Base-by-base conservation (phyloP, 2,329 filamentous ascomycete species). In the Aureobasidium sp. region DNA sequence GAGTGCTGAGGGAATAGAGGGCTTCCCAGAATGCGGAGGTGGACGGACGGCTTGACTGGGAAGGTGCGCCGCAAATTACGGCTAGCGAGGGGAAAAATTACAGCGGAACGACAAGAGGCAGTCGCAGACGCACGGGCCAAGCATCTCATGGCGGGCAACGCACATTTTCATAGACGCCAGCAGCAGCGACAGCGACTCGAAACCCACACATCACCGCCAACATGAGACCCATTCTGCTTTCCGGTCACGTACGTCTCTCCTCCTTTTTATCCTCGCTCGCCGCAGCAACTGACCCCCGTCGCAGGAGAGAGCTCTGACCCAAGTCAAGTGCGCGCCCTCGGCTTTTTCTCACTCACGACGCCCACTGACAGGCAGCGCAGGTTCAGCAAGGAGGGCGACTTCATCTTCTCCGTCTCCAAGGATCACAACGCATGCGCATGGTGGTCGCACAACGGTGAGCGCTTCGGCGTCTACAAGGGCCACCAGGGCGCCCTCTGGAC, bases 401-500 rank as follows among this genome's bases (percentile, higher is more conserved):
- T 97, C 69, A 87, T 97, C 75, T 97, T 97, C 82, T 96, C 92
- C 67, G 90, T 91, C 65, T 86, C 91, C 70, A 97, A 97, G 81
- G 93, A 97, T 78, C 93, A 97, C 79, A 86, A 95, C 74, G 91
- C 97, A 72, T 96, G 93, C 83, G 93, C 86, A 68, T 99, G 94
- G 94, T 97, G 86, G 80, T 88, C 91, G 68, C 91, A 95, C 81
- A 99, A 99, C 78, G 94, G 94, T 80, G 94, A 99, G 83, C 89
- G 94, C 72, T 84, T 97, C 72, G 94, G 94, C 72, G 94, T 93
- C 70, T 99, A 97, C 81, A 87, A 90, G 75, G 94, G 94, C 76
- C 94, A 99, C 80, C 89, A 95, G 77, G 94, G 94, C 79, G 93
- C 94, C 71, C 89, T 99, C 81, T 99, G 94, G 94, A 97, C 94